Conservation (phyloP, 805 yeast genomes). For the Pichia scutulata region DNA sequence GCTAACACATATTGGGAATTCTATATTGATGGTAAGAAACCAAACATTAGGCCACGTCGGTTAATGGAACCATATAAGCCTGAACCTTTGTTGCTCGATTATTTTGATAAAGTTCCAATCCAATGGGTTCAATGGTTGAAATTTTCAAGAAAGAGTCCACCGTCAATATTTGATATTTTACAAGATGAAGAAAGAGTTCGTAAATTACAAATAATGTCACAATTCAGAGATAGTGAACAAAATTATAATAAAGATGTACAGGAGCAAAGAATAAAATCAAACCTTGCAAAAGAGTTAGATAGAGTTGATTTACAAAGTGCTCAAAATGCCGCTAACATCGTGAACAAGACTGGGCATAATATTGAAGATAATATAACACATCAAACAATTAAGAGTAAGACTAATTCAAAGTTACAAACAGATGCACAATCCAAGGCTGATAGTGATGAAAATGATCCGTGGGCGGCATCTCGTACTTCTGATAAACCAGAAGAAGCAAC, state of each 20-base stretch:
- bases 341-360: slow-evolving; percentile 1
- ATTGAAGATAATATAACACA: neutral
- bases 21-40: slow-evolving; percentile 33
- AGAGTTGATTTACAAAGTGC: slow-evolving; percentile 10
- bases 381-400: neutral
- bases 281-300: slow-evolving; percentile 19
- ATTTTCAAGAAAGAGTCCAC: slow-evolving; percentile 50
- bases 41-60: slow-evolving; percentile 41
- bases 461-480: neutral
- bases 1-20: slow-evolving; percentile 88
- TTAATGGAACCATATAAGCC: slow-evolving; percentile 50
- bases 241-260: slow-evolving; percentile 12
- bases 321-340: neutral
- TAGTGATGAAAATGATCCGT: slow-evolving; percentile 6
- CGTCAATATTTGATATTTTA: slow-evolving; percentile 54
- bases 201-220: slow-evolving; percentile 42
- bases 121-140: slow-evolving; percentile 83
- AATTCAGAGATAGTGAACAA: slow-evolving; percentile 39
- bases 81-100: slow-evolving; percentile 46
- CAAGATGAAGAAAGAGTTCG: slow-evolving; percentile 51
- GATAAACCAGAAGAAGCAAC: neutral
- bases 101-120: slow-evolving; percentile 51
- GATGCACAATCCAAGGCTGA: neutral
- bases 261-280: slow-evolving; percentile 15
- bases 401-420: neutral